Conservation (phyloP, 2,329 filamentous ascomycete genomes). For the Bisporella sp. region DNA sequence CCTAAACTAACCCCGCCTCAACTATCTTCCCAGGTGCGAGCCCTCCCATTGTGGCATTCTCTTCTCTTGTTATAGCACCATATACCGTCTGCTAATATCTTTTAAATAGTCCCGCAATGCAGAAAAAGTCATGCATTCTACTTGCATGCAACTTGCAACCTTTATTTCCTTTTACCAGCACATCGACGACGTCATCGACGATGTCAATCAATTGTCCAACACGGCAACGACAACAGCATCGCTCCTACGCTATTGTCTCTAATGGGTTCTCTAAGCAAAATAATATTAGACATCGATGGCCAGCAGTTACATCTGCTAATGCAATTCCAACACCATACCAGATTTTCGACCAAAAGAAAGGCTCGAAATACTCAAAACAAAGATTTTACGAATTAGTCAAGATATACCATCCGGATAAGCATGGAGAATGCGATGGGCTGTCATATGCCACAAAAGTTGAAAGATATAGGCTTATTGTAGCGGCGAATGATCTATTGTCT, state of each 20-base stretch:
- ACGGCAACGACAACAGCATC: slow-evolving; percentile 14
- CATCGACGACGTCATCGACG: slow-evolving; percentile 25
- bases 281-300: slow-evolving; percentile 17
- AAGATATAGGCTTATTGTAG: slow-evolving; percentile 81
- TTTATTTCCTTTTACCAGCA: slow-evolving; percentile 22
- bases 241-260: slow-evolving; percentile 31
- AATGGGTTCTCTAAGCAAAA: slow-evolving; percentile 30
- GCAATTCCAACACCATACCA: slow-evolving; percentile 69
- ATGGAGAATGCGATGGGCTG: slow-evolving; percentile 35
- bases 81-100: too few species aligned
- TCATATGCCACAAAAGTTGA: slow-evolving; percentile 65
- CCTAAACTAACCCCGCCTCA: too few species aligned
- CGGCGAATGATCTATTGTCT: slow-evolving; percentile 82
- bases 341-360: slow-evolving; percentile 58
- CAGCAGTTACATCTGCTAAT: slow-evolving; percentile 23
- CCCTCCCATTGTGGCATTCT: too few species aligned
- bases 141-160: slow-evolving; percentile 31
- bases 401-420: slow-evolving; percentile 85
- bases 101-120: slow-evolving; percentile 27
- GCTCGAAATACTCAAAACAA: slow-evolving; percentile 70
- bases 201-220: slow-evolving; percentile 5
- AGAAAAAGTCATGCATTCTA: slow-evolving; percentile 35
- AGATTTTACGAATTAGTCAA: slow-evolving; percentile 91
- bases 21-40: too few species aligned
- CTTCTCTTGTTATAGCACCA: too few species aligned